Evolutionary conservation across 805 yeast genomes (phyloP).

Genomic region (Starmerella ratchasimensis): DNA sequence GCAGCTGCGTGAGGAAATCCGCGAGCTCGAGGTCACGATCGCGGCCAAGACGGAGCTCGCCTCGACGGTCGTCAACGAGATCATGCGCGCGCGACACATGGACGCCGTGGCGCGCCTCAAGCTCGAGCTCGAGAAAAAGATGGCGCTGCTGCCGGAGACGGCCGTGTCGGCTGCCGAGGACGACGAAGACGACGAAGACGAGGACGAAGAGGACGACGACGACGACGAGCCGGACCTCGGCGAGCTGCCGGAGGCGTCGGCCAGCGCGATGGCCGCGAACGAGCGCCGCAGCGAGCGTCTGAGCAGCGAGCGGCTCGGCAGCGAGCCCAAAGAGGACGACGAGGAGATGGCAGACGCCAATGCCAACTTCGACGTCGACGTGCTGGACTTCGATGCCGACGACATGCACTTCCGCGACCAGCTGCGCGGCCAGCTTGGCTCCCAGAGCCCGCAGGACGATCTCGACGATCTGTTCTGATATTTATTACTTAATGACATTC

Average conservation of each 20-base stretch:
- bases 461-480: constrained; percentile 20
- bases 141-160: constrained; percentile 40
- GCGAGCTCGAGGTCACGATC: constrained; percentile 66
- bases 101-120: constrained; percentile 67
- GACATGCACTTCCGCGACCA: background rate
- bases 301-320: background rate
- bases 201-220: constrained; percentile 23
- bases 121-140: constrained; percentile 70
- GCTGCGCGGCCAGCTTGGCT: background rate
- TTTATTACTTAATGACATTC: too few relatives aligned
- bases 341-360: too few relatives aligned
- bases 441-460: constrained; percentile 19
- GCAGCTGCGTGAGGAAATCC: constrained; percentile 69
- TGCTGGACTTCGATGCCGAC: constrained; percentile 15
- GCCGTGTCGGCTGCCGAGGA: constrained; percentile 23
- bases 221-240: constrained; percentile 3
- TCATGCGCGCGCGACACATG: constrained; percentile 72
- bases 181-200: constrained; percentile 26
- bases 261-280: background rate
- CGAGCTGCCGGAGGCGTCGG: constrained; percentile 19
- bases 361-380: too few relatives aligned
- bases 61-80: constrained; percentile 60
- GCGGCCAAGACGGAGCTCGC: constrained; percentile 60
- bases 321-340: too few relatives aligned
- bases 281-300: background rate